These are phyloP conservation scores for Neophaeococcomyces mojaviensis DNA, from an alignment of 2,329 filamentous ascomycete species.

Conservation along the genomic window DNA sequence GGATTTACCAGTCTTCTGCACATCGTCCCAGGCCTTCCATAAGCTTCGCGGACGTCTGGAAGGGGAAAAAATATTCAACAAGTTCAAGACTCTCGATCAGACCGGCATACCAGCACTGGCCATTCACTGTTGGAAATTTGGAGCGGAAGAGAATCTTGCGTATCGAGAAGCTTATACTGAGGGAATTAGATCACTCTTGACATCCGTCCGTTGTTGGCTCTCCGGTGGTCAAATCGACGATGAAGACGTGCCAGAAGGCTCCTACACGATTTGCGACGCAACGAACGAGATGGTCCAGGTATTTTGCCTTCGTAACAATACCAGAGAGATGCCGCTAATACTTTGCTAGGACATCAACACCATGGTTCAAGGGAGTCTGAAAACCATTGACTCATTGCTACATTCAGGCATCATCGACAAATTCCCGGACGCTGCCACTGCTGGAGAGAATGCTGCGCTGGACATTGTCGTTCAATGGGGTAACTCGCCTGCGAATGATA, in stretches of 20 bases:
- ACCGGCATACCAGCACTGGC: conserved; percentile 55
- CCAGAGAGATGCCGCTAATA: too few species aligned
- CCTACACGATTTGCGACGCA: too few species aligned
- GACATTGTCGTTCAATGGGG: conserved; percentile 35
- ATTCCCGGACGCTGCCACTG: conserved; percentile 28
- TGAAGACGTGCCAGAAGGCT: too few species aligned
- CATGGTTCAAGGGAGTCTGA: neutral
- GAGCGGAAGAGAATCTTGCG: conserved; percentile 48
- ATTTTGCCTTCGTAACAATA: too few species aligned
- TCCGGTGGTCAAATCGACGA: too few species aligned
- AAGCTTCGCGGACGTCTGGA: conserved; percentile 50
- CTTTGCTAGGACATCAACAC: too few species aligned
- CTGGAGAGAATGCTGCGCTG: conserved; percentile 25
- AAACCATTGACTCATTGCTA: conserved; percentile 23
- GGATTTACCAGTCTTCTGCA: conserved; percentile 60
- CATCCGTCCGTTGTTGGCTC: too few species aligned
- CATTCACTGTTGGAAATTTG: conserved; percentile 50
- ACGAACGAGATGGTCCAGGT: too few species aligned
- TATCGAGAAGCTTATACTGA: too few species aligned
- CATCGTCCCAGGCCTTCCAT: conserved; percentile 56
- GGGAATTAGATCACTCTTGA: too few species aligned
- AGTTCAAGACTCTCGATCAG: conserved; percentile 46
- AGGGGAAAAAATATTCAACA: too few species aligned
- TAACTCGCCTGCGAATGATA: conserved; percentile 25
- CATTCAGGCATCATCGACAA: conserved; percentile 34